phyloP scores from a whole-genome alignment of 2,329 filamentous ascomycete species.

The Epichloe scottii region DNA sequence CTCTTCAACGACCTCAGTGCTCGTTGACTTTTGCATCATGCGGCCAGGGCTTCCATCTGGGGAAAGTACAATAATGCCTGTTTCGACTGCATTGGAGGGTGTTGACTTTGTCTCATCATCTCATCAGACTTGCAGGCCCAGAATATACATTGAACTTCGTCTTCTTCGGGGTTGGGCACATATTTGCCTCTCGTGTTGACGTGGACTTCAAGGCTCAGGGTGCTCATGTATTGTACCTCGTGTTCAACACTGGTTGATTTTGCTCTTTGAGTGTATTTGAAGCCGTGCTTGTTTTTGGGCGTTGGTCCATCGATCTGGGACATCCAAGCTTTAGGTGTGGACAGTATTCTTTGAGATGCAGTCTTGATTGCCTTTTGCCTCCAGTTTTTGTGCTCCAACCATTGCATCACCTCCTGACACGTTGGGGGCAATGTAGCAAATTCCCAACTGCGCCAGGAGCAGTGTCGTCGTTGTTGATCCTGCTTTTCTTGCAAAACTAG shows the following conservation, averaged over 20 bases:
- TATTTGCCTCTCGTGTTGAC: constrained; percentile 74
- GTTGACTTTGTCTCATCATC: constrained; percentile 18
- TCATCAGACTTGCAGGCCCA: constrained; percentile 80
- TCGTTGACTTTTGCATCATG: constrained; percentile 48
- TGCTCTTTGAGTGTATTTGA: constrained; percentile 72
- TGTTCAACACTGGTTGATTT: constrained; percentile 67
- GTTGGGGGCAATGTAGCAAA: constrained; percentile 59
- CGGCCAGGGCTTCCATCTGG: constrained; percentile 45
- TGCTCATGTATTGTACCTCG: constrained; percentile 89
- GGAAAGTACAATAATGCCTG: constrained; percentile 64
- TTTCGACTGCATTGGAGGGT: constrained; percentile 36
- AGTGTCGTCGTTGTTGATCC: constrained; percentile 34
- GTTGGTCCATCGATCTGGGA: constrained; percentile 88
- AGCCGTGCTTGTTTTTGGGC: constrained; percentile 67
- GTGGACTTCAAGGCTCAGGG: constrained; percentile 87
- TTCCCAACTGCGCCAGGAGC: constrained; percentile 57
- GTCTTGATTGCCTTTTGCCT: constrained; percentile 10
- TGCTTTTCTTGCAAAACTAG: constrained; percentile 36
- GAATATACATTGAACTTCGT: constrained; percentile 79
- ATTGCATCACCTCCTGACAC: constrained; percentile 53
- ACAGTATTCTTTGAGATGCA: constrained; percentile 11
- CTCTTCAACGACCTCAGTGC: constrained; percentile 60
- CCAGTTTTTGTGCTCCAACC: constrained; percentile 38
- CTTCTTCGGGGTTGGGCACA: constrained; percentile 78
- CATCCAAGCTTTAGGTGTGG: constrained; percentile 29